These are phyloP conservation scores for Colletotrichum scovillei DNA, from an alignment of 2,329 filamentous ascomycete species.

Conservation along the genomic window DNA sequence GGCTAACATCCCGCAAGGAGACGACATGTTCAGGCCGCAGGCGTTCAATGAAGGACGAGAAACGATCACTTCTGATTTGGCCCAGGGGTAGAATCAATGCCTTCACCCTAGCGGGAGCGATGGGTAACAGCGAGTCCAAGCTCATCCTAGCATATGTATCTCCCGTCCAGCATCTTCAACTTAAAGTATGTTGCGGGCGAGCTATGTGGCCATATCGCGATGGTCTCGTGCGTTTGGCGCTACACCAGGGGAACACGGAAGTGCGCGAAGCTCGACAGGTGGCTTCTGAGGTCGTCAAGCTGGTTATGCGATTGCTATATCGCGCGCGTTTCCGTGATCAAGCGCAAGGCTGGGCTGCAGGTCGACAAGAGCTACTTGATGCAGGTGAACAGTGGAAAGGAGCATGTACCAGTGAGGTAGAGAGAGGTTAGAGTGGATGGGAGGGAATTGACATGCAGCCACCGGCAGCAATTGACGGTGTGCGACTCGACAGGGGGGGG, in stretches of 20 bases:
- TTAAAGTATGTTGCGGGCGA: slow-evolving; percentile 16
- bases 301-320: not conserved
- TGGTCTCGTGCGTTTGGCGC: slow-evolving; percentile 4
- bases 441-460: slow-evolving; percentile 29
- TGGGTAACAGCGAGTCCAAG: slow-evolving; percentile 88
- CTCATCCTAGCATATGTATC: slow-evolving; percentile 74
- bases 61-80: slow-evolving; percentile 84
- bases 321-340: not conserved
- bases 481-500: slow-evolving; percentile 25
- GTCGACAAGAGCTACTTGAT: slow-evolving; percentile 10
- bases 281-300: not conserved
- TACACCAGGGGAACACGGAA: not conserved
- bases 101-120: slow-evolving; percentile 91
- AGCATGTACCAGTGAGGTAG: not conserved
- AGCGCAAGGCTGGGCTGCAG: slow-evolving; percentile 18
- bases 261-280: slow-evolving; percentile 17
- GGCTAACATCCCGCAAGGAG: slow-evolving; percentile 85
- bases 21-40: slow-evolving; percentile 85
- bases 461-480: slow-evolving; percentile 34
- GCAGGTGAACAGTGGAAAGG: slow-evolving; percentile 15
- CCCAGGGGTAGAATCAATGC: slow-evolving; percentile 89
- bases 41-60: slow-evolving; percentile 81
- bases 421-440: slow-evolving; percentile 10
- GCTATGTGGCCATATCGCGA: slow-evolving; percentile 33
- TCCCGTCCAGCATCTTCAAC: slow-evolving; percentile 36